Base-by-base conservation (phyloP, 768 basidiomycete genomes). In the Pluteus cervinus region DNA sequence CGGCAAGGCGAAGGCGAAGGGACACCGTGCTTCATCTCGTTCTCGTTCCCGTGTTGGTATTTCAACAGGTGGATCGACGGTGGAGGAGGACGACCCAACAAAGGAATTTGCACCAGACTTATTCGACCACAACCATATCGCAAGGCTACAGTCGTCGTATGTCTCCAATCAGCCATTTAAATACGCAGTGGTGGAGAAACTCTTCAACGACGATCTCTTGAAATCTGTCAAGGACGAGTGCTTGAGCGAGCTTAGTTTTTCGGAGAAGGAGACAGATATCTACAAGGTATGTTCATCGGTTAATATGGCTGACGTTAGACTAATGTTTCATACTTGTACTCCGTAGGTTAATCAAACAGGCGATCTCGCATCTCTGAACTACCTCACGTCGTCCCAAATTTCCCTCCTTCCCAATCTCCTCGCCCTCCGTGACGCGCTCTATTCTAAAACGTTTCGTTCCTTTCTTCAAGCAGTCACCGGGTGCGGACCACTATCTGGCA, bases 251-350 rank as follows among this genome's bases (percentile, higher is more conserved):
- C 73, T 93, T 43, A 81, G 70, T 57, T 91, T 93, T 56, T 75
- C 84, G 3, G 82, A 91, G 65, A 98, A 96, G 64, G 88, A 97
- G 69, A 98, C 94, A 2, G 94, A 98, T 54, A 98, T 98, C 47
- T 98, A 97, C 77, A 91, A 88, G 80, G 88, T 86, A 43, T 42
- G 65, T 35, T 33, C 39, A 21, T n/a, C n/a, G n/a, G n/a, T n/a
- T n/a, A n/a, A n/a, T n/a, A n/a, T n/a, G n/a, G n/a, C n/a, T n/a
- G n/a, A n/a, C 29, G 33, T 43, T 39, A 42, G 39, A 2, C 26
- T 24, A 26, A 17, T 31, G 29, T 41, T 31, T 41, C 26, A 26
- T 39, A 25, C 22, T 38, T 40, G 22, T 16, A 2, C 25, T 29
- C 18, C 26, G 29, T 49, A 97, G 93, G 85, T 98, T 51, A 84